phyloP scores from a whole-genome alignment of 371 early-diverging fungal species.

The Mortierella sp. region DNA sequence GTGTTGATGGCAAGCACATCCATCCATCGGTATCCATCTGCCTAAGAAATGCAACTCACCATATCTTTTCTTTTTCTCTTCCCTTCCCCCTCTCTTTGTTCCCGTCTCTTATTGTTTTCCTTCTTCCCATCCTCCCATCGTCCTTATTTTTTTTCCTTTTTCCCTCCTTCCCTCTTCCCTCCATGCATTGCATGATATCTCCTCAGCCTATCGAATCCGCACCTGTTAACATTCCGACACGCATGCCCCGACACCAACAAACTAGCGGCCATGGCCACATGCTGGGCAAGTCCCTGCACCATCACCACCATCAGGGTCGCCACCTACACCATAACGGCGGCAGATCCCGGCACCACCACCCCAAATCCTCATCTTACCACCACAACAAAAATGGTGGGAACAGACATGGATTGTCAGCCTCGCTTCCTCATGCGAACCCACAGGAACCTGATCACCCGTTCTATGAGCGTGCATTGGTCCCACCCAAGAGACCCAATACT shows the following conservation, averaged over 20 bases:
- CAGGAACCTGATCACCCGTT: slow-evolving; percentile 14
- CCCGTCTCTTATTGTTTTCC: neutral
- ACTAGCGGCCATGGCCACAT: neutral
- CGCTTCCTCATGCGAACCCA: slow-evolving; percentile 37
- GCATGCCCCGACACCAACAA: slow-evolving; percentile 20
- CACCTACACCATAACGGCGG: slow-evolving; percentile 9
- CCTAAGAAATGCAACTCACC: neutral
- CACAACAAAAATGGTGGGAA: slow-evolving; percentile 6
- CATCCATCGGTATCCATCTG: neutral
- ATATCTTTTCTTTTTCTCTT: neutral
- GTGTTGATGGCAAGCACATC: slow-evolving; percentile 1
- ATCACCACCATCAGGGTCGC: slow-evolving; percentile 24
- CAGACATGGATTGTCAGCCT: slow-evolving; percentile 26
- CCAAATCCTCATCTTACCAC: slow-evolving; percentile 5
- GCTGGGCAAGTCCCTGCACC: slow-evolving; percentile 41
- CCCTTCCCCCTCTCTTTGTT: neutral
- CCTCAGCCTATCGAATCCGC: slow-evolving; percentile 33
- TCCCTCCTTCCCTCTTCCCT: neutral
- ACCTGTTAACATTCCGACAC: slow-evolving; percentile 40
- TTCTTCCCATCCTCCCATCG: neutral
- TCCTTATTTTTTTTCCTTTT: neutral
- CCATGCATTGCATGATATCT: neutral
- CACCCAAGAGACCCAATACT: slow-evolving; percentile 29
- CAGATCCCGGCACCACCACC: slow-evolving; percentile 5
- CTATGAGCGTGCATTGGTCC: neutral